A percentile compares a stretch with the other conserved stretches of the same genome.
phyloP scores from a whole-genome alignment of 805 yeast genomes.

The Pichia kluyveri region DNA sequence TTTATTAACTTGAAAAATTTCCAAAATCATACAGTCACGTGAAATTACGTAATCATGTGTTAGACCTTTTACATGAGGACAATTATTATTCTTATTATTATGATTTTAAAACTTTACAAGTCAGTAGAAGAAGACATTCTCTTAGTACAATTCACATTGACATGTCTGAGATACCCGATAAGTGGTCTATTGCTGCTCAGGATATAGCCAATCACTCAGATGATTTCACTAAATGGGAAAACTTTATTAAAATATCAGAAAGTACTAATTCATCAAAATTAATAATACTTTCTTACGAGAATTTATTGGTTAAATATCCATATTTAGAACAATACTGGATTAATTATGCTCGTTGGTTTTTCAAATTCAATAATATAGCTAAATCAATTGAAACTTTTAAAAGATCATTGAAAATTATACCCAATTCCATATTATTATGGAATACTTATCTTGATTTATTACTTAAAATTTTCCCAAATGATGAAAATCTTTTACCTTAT shows the following conservation, averaged over 20 bases:
- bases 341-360: slow-evolving; percentile 41
- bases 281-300: slow-evolving; percentile 28
- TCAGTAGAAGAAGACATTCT: no score
- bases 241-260: slow-evolving; percentile 28
- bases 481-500: slow-evolving; percentile 24
- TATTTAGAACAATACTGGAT: slow-evolving; percentile 48
- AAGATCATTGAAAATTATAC: slow-evolving; percentile 30
- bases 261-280: neutral
- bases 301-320: slow-evolving; percentile 40
- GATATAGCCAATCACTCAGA: slow-evolving; percentile 27
- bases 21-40: no score
- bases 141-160: no score
- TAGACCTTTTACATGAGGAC: no score
- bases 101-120: no score
- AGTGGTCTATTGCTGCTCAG: slow-evolving; percentile 27
- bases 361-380: slow-evolving; percentile 33
- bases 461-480: slow-evolving; percentile 23
- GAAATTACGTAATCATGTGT: no score
- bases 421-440: slow-evolving; percentile 46
- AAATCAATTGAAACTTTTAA: slow-evolving; percentile 29
- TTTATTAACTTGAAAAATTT: no score
- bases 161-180: slow-evolving; percentile 10
- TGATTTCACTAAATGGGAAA: slow-evolving; percentile 29
- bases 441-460: slow-evolving; percentile 34
- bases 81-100: no score